phyloP scores from a whole-genome alignment of 805 yeast genomes.

The Saturnispora serradocipensis region DNA sequence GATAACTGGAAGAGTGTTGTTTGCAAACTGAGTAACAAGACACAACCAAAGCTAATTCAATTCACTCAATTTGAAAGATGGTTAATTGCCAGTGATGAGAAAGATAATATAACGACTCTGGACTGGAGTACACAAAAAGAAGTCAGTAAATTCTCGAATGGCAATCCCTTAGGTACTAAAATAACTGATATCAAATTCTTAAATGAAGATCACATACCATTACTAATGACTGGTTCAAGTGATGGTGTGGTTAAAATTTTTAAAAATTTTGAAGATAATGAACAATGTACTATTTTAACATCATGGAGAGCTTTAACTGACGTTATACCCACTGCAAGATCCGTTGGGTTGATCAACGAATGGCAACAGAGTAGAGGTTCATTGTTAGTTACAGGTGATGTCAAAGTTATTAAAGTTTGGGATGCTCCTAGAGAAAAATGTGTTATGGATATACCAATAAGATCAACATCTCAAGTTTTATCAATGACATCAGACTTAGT shows the following conservation, averaged over 20 bases:
- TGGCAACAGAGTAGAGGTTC: conserved; percentile 98
- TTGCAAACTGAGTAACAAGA: conserved; percentile 53
- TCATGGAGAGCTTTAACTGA: conserved; percentile 94
- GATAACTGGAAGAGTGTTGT: conserved; percentile 77
- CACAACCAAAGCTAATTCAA: conserved; percentile 70
- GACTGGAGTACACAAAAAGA: conserved; percentile 67
- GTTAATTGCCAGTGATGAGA: conserved; percentile 71
- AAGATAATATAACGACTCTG: conserved; percentile 76
- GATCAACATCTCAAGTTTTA: conserved; percentile 83
- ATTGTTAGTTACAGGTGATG: conserved; percentile 88
- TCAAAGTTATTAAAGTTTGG: conserved; percentile 85
- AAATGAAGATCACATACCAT: conserved; percentile 87
- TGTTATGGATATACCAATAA: conserved; percentile 78
- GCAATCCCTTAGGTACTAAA: conserved; percentile 79
- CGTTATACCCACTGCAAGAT: conserved; percentile 66
- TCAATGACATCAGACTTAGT: conserved; percentile 91
- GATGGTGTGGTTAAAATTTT: conserved; percentile 91
- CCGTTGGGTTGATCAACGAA: conserved; percentile 78
- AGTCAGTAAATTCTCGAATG: conserved; percentile 66
- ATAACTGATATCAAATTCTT: conserved; percentile 79
- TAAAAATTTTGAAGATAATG: conserved; percentile 56
- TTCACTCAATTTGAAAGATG: conserved; percentile 90
- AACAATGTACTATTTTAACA: conserved; percentile 54
- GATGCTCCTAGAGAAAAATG: conserved; percentile 93
- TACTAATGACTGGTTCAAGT: conserved; percentile 78